Base-by-base conservation (phyloP, 106 monocot genomes). In the Platanthera zijinensis region DNA sequence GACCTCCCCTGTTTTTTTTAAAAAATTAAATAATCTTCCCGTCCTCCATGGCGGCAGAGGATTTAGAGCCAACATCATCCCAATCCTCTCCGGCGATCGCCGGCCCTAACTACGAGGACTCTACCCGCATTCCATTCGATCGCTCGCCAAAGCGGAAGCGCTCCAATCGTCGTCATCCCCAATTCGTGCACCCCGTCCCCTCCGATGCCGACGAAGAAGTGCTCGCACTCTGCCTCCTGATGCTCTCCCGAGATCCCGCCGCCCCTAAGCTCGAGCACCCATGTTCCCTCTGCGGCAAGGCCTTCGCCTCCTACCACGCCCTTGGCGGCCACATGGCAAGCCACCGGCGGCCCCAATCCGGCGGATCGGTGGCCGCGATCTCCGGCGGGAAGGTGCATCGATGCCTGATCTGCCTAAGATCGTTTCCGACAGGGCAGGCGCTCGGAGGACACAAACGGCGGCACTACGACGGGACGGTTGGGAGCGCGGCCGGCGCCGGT, bases 251-350 rank as follows among this genome's bases (percentile, higher is more conserved):
- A 1, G 48, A 15, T 32, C 68, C 9, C 7, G 8, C 61, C 57
- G 10, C 51, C 17, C 14, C 8, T 19, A 61, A 12, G 13, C 5
- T 46, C 71, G 39, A 17, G 66, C 82, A 61, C 63, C 48, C 50
- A 76, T 86, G 86, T 57, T 78, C 85, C 10, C 89, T 95, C 70
- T 95, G 95, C 75, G 89, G 86, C 3, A 95, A 95, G 81, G 80
- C 80, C 21, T 95, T 95, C 74, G 28, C 57, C 7, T 89, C 91
- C 5, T 91, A 91, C 85, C 95, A 95, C 50, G 95, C 79, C 18
- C 82, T 77, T 5, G 87, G 87, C 6, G 87, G 87, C n/a, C 87
- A 87, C 84, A 87, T 84, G 76, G 76, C 87, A 11, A 87, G 87
- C 78, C 87, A 87, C 83, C 54, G 87, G n/a, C 70, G 57, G 52